These are phyloP conservation scores for Sequoia sempervirens DNA, from an alignment of 75 land plant genomes.

Conservation along the genomic window DNA sequence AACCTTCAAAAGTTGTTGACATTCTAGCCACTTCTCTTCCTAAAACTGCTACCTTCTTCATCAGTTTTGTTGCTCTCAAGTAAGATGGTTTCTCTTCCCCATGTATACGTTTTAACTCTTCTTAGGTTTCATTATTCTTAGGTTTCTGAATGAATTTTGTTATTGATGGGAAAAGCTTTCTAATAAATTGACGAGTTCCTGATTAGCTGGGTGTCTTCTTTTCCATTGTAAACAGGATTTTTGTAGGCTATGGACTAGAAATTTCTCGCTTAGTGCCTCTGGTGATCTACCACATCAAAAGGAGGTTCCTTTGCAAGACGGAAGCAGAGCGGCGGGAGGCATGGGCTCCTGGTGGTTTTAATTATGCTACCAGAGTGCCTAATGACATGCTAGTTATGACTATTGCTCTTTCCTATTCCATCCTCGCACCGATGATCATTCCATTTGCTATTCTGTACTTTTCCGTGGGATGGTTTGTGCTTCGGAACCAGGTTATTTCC, in stretches of 20 bases:
- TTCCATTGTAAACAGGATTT: conserved; percentile 50
- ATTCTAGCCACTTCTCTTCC: conserved; percentile 68
- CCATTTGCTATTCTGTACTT: conserved; percentile 86
- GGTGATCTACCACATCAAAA: conserved; percentile 70
- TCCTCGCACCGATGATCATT: conserved; percentile 79
- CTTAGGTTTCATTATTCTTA: too few species aligned
- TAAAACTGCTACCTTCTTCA: conserved; percentile 70
- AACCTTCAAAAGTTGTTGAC: conserved; percentile 28
- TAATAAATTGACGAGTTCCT: neutral
- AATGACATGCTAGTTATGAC: conserved; percentile 80
- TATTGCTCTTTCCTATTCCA: conserved; percentile 74
- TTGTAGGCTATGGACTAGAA: conserved; percentile 85
- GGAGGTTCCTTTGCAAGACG: conserved; percentile 78
- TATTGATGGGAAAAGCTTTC: neutral
- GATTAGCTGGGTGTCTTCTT: neutral
- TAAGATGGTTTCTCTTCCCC: conserved; percentile 29
- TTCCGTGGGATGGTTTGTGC: conserved; percentile 77
- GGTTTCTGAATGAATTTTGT: neutral
- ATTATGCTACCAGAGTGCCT: conserved; percentile 69
- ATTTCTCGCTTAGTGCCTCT: conserved; percentile 80
- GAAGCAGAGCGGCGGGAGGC: conserved; percentile 75
- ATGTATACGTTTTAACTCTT: neutral
- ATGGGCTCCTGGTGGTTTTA: conserved; percentile 74
- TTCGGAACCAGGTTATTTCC: conserved; percentile 70
- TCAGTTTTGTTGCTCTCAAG: conserved; percentile 88